These are phyloP conservation scores for Microdochium nivale DNA, from an alignment of 2,329 filamentous ascomycete species.

Conservation along the genomic window DNA sequence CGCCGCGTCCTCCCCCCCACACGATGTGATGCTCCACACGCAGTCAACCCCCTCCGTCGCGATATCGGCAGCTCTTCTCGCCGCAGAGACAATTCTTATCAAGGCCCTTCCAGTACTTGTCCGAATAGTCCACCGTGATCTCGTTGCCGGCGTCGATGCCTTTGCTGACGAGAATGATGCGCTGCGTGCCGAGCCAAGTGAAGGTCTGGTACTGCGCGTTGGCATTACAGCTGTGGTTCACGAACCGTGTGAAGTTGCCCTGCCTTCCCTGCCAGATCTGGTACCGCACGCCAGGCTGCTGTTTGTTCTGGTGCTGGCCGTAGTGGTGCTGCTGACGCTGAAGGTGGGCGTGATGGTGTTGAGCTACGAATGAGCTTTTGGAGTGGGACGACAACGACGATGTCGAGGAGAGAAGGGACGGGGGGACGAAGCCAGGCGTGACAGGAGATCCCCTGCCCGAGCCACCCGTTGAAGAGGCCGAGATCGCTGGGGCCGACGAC, in stretches of 20 bases:
- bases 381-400: not conserved
- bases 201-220: slow-evolving; percentile 50
- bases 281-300: slow-evolving; percentile 22
- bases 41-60: not conserved
- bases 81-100: slow-evolving; percentile 47
- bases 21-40: not conserved
- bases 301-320: not conserved
- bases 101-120: slow-evolving; percentile 46
- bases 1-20: too few relatives aligned
- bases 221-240: slow-evolving; percentile 49
- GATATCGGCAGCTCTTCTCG: slow-evolving; percentile 40
- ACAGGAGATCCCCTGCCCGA: not conserved
- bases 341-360: not conserved
- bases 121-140: slow-evolving; percentile 50
- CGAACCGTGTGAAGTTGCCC: slow-evolving; percentile 50
- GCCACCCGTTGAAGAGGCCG: not conserved
- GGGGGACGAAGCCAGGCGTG: not conserved
- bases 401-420: not conserved
- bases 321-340: not conserved
- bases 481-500: not conserved
- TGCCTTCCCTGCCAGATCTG: slow-evolving; percentile 49
- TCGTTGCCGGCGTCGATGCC: slow-evolving; percentile 43
- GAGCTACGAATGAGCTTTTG: not conserved
- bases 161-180: slow-evolving; percentile 45
- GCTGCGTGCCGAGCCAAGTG: slow-evolving; percentile 45